These are phyloP conservation scores for Triticum aestivum DNA, from an alignment of 176 grass and related monocot species.

Conservation along the genomic window DNA sequence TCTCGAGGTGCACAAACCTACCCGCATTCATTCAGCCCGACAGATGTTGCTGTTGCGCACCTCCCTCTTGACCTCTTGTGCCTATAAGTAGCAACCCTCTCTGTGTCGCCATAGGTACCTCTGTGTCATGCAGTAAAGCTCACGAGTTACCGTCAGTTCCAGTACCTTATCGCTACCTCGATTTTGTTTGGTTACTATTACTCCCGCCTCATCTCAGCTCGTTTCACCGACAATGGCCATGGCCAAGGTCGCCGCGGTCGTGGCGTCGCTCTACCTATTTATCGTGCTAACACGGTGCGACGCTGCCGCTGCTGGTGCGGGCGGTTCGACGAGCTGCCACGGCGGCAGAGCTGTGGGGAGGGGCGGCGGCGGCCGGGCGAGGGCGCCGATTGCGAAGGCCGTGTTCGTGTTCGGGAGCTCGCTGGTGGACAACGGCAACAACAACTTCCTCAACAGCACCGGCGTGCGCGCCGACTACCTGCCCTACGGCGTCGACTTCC, in stretches of 20 bases:
- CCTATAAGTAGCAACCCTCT: slow-evolving; percentile 21
- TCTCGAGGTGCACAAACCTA: slow-evolving; percentile 18
- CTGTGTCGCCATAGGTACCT: too few relatives aligned
- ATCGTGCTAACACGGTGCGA: slow-evolving; percentile 10
- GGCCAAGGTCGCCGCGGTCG: slow-evolving; percentile 20
- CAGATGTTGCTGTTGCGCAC: neutral
- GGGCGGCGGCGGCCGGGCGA: too few relatives aligned
- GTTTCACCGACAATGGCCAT: slow-evolving; percentile 13
- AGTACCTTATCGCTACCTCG: neutral
- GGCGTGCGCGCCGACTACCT: slow-evolving; percentile 63
- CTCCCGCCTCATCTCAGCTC: neutral
- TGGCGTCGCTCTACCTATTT: neutral
- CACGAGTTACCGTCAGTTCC: neutral
- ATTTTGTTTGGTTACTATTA: too few relatives aligned
- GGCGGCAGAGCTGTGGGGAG: neutral
- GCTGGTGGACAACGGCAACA: slow-evolving; percentile 77
- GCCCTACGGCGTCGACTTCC: slow-evolving; percentile 79
- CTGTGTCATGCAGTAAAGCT: neutral
- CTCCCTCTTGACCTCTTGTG: neutral
- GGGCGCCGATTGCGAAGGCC: slow-evolving; percentile 1
- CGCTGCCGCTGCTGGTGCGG: neutral
- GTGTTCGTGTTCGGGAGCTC: slow-evolving; percentile 86
- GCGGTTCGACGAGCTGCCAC: neutral
- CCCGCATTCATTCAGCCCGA: slow-evolving; percentile 8
- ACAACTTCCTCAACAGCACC: slow-evolving; percentile 57